Evolutionary conservation across 1,284 basidiomycete genomes (phyloP).

Genomic region (Trametes hirsuta): DNA sequence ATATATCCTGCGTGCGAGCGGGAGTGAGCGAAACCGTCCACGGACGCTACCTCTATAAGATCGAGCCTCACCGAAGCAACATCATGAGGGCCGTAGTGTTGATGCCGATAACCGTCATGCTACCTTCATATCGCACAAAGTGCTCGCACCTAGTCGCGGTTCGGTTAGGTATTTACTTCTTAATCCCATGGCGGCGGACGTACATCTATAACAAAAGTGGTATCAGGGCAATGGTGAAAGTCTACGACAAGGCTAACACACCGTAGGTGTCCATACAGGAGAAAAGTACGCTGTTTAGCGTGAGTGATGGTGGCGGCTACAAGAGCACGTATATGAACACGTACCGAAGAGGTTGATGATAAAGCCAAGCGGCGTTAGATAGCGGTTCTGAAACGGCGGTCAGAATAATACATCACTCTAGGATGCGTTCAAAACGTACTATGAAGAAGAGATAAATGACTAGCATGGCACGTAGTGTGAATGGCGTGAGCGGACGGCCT

Average conservation of each 20-base stretch:
- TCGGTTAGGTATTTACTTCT: not conserved
- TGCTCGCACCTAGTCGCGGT: conserved; percentile 41
- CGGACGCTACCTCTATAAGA: not conserved
- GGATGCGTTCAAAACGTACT: conserved; percentile 33
- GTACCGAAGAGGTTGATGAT: conserved; percentile 51
- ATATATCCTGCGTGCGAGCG: conserved; percentile 37
- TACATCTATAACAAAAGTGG: conserved; percentile 15
- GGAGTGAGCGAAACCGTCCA: not conserved
- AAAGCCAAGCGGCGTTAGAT: conserved; percentile 54
- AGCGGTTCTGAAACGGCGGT: conserved; percentile 43
- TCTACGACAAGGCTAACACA: conserved; percentile 27
- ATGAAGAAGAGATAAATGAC: conserved; percentile 53
- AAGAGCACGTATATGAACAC: conserved; percentile 1
- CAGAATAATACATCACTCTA: not conserved
- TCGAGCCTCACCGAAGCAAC: conserved; percentile 46
- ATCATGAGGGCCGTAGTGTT: conserved; percentile 56
- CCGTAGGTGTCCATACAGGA: conserved; percentile 43
- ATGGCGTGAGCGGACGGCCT: not conserved
- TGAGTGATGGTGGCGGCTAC: not conserved
- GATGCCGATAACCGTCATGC: conserved; percentile 52
- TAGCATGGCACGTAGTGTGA: conserved; percentile 18
- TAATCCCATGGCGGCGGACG: not conserved
- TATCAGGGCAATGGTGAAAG: not conserved
- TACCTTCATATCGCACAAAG: conserved; percentile 55
- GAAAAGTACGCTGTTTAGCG: conserved; percentile 45